These are phyloP conservation scores for Tephrocybe sp. DNA, from an alignment of 768 basidiomycete genomes.

Conservation along the genomic window DNA sequence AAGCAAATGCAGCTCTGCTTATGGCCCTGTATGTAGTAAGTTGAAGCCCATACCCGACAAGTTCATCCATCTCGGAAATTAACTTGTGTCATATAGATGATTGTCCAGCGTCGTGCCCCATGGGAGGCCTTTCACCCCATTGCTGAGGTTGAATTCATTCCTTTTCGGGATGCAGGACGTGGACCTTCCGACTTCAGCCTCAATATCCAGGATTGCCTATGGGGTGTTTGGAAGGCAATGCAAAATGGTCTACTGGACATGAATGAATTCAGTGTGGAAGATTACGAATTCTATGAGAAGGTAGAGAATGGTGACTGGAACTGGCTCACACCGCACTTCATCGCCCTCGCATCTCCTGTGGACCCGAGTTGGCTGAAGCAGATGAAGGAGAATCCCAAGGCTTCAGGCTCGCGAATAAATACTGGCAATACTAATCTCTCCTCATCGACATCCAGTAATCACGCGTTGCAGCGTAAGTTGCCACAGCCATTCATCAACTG, in stretches of 20 bases:
- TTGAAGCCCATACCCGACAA: conserved; percentile 12
- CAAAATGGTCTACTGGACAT: conserved; percentile 92
- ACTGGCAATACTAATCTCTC: conserved; percentile 18
- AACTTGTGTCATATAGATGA: conserved; percentile 59
- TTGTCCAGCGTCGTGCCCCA: conserved; percentile 85
- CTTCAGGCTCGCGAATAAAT: conserved; percentile 20
- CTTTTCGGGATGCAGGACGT: conserved; percentile 93
- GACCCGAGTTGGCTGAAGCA: conserved; percentile 82
- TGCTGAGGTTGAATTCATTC: conserved; percentile 89
- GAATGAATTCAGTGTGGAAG: conserved; percentile 90
- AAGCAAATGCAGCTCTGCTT: conserved; percentile 93
- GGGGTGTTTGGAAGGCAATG: conserved; percentile 88
- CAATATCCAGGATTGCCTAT: conserved; percentile 88
- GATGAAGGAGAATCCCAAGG: conserved; percentile 43
- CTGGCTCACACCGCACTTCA: conserved; percentile 89
- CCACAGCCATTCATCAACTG: conserved; percentile 86
- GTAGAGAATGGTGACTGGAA: conserved; percentile 97
- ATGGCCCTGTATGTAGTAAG: conserved; percentile 92
- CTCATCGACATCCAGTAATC: conserved; percentile 36
- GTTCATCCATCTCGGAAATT: not conserved
- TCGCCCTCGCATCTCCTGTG: conserved; percentile 92
- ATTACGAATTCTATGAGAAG: conserved; percentile 94
- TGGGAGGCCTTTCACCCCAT: conserved; percentile 97
- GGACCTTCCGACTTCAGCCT: conserved; percentile 93
- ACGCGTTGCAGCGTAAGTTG: conserved; percentile 75